These are phyloP conservation scores for Pelargonium cotyledonis DNA, from an alignment of 441 rosid genomes.

Conservation along the genomic window DNA sequence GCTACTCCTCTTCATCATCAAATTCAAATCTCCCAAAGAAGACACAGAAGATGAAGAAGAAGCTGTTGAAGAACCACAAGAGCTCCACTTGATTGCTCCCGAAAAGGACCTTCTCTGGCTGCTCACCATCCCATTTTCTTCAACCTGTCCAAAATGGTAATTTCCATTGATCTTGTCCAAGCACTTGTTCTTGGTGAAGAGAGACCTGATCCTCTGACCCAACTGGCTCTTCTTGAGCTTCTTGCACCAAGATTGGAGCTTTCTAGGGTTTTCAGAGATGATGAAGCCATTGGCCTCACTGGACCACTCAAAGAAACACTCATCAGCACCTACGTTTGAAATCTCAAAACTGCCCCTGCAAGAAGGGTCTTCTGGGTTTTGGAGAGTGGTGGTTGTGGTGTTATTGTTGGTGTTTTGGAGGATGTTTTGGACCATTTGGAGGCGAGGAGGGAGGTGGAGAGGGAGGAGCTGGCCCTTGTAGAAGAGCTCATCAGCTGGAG, in stretches of 20 bases:
- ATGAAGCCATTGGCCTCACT: conserved; percentile 38
- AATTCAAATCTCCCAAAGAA: conserved; percentile 40
- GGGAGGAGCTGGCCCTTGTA: conserved; percentile 91
- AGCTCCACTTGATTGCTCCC: conserved; percentile 52
- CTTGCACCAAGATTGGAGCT: conserved; percentile 39
- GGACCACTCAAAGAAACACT: conserved; percentile 58
- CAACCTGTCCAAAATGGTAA: conserved; percentile 17
- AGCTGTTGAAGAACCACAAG: conserved; percentile 31
- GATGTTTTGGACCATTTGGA: conserved; percentile 68
- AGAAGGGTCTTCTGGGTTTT: neutral
- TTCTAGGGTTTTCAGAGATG: conserved; percentile 17
- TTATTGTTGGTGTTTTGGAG: conserved; percentile 27
- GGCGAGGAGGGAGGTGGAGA: conserved; percentile 79
- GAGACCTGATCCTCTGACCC: conserved; percentile 50
- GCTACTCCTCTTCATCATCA: conserved; percentile 48
- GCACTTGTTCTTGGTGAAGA: conserved; percentile 53
- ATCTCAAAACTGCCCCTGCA: conserved; percentile 45
- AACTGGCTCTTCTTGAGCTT: conserved; percentile 50
- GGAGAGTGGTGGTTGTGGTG: too few species aligned
- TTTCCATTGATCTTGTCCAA: conserved; percentile 25
- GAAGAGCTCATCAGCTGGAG: conserved; percentile 97
- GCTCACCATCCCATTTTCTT: conserved; percentile 22
- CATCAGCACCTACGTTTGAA: conserved; percentile 29
- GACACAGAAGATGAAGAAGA: conserved; percentile 46
- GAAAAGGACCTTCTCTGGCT: conserved; percentile 70